A percentile compares a stretch with the other conserved stretches of the same genome.
These are phyloP conservation scores for Diaporthe citri DNA, from an alignment of 2,329 filamentous ascomycete genomes.

Conservation along the genomic window DNA sequence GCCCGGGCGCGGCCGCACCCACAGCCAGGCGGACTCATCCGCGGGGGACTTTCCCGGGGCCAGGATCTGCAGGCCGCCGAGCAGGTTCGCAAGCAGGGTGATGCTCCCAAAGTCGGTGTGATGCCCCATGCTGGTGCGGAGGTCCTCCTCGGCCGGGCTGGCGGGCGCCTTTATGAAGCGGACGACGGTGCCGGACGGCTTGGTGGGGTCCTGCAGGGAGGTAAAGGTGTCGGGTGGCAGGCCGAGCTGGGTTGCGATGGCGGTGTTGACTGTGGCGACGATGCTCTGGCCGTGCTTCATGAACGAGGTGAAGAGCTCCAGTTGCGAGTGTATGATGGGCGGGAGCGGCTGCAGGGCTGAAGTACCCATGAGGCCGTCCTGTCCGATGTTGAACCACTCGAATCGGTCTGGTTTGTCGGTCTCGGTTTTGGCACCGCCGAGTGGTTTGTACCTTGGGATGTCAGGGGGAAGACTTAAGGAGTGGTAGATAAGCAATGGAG, in stretches of 20 bases:
- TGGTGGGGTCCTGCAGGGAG: slow-evolving; percentile 43
- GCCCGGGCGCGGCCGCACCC: slow-evolving; percentile 44
- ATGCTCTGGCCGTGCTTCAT: slow-evolving; percentile 41
- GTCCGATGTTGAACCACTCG: slow-evolving; percentile 48
- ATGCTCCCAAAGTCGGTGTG: slow-evolving; percentile 54
- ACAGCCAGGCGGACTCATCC: slow-evolving; percentile 42
- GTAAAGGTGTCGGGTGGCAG: slow-evolving; percentile 46
- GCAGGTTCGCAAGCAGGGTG: slow-evolving; percentile 52
- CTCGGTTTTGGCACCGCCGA: slow-evolving; percentile 42
- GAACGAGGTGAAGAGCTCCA: slow-evolving; percentile 36
- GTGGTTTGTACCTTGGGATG: slow-evolving; percentile 38
- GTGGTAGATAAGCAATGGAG: no score
- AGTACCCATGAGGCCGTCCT: slow-evolving; percentile 49
- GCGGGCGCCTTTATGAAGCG: slow-evolving; percentile 42
- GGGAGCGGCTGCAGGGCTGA: slow-evolving; percentile 40
- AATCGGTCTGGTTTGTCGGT: slow-evolving; percentile 46
- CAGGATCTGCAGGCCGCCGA: slow-evolving; percentile 53
- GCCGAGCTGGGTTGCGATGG: slow-evolving; percentile 46
- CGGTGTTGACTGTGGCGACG: slow-evolving; percentile 40
- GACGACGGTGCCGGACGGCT: slow-evolving; percentile 45
- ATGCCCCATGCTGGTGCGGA: slow-evolving; percentile 46
- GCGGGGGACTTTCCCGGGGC: slow-evolving; percentile 39
- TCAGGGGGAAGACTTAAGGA: neutral
- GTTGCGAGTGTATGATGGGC: slow-evolving; percentile 31
- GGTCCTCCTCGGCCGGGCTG: slow-evolving; percentile 39